These are phyloP conservation scores for Blastocladiella britannica DNA, from an alignment of 192 early-diverging fungal species.

Conservation along the genomic window DNA sequence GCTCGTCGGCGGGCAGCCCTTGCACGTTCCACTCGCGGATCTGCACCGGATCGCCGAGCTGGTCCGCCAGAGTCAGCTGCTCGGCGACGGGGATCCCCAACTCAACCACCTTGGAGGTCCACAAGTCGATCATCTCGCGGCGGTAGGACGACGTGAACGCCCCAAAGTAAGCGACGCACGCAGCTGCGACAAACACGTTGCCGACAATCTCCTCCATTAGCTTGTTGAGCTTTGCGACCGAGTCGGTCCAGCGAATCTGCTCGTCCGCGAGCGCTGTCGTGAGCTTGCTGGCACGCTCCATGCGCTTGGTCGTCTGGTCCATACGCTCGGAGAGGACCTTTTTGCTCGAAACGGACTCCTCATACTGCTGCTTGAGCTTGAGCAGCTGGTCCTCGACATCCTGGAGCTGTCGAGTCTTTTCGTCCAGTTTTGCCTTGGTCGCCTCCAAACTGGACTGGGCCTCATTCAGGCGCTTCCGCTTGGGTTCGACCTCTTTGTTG, in stretches of 20 bases:
- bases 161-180: conserved; percentile 87
- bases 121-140: conserved; percentile 51
- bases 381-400: conserved; percentile 76
- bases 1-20: conserved; percentile 64
- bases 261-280: conserved; percentile 78
- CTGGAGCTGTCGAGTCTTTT: conserved; percentile 55
- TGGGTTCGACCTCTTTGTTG: conserved; percentile 78
- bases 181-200: conserved; percentile 75
- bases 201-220: conserved; percentile 98
- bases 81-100: conserved; percentile 51
- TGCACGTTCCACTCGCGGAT: conserved; percentile 72
- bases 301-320: conserved; percentile 74
- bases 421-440: conserved; percentile 43
- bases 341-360: conserved; percentile 77
- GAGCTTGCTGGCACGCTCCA: conserved; percentile 71
- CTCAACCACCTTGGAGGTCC: conserved; percentile 45
- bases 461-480: conserved; percentile 71
- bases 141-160: conserved; percentile 95
- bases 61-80: conserved; percentile 70
- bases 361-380: conserved; percentile 92
- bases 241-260: conserved; percentile 72
- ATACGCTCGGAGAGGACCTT: conserved; percentile 76
- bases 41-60: conserved; percentile 80
- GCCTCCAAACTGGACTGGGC: conserved; percentile 59
- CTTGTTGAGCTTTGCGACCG: conserved; percentile 70